Percentiles rank a stretch among this genome's conserved stretches.
phyloP scores from a whole-genome alignment of 768 basidiomycete genomes.

The Amanita pseudoporphyria region DNA sequence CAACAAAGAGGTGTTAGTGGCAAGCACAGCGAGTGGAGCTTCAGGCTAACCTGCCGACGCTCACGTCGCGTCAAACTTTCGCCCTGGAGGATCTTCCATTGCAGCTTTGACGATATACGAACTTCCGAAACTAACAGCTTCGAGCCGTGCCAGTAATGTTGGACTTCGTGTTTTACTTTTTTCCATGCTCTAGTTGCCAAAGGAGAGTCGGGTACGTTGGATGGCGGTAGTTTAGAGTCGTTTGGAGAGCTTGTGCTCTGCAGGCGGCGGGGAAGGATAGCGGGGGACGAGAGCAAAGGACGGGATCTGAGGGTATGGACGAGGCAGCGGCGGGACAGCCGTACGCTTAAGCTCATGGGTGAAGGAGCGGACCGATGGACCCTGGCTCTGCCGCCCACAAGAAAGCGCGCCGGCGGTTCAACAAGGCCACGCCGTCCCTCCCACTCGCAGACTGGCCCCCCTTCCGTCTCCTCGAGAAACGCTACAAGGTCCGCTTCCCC shows the following conservation, averaged over 20 bases:
- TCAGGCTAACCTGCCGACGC: slow-evolving; percentile 63
- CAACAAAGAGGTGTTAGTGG: slow-evolving; percentile 1
- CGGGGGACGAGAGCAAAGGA: slow-evolving; percentile 28
- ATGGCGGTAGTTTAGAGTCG: slow-evolving; percentile 19
- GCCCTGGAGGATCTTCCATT: slow-evolving; percentile 90
- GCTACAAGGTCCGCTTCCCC: slow-evolving; percentile 70
- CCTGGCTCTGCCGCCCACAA: slow-evolving; percentile 45
- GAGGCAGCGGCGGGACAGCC: slow-evolving; percentile 66
- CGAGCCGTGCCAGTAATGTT: slow-evolving; percentile 95
- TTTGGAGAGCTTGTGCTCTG: slow-evolving; percentile 4
- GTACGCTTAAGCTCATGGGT: slow-evolving; percentile 70
- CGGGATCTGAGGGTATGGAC: slow-evolving; percentile 31
- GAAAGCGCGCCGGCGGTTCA: slow-evolving; percentile 44
- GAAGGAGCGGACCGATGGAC: slow-evolving; percentile 22
- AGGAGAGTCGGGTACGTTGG: slow-evolving; percentile 15
- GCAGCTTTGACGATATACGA: slow-evolving; percentile 77
- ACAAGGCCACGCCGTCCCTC: slow-evolving; percentile 48
- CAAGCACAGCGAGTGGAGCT: slow-evolving; percentile 1
- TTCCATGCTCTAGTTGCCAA: slow-evolving; percentile 71
- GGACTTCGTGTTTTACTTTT: slow-evolving; percentile 90
- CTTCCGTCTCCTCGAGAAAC: slow-evolving; percentile 73
- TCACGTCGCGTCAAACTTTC: slow-evolving; percentile 88
- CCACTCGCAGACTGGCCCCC: slow-evolving; percentile 55
- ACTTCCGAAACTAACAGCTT: slow-evolving; percentile 94
- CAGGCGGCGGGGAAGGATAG: background rate